Evolutionary conservation across 768 basidiomycete species (phyloP), one percentile per base, ranked within the genome.

Genomic region (Russula sp.): DNA sequence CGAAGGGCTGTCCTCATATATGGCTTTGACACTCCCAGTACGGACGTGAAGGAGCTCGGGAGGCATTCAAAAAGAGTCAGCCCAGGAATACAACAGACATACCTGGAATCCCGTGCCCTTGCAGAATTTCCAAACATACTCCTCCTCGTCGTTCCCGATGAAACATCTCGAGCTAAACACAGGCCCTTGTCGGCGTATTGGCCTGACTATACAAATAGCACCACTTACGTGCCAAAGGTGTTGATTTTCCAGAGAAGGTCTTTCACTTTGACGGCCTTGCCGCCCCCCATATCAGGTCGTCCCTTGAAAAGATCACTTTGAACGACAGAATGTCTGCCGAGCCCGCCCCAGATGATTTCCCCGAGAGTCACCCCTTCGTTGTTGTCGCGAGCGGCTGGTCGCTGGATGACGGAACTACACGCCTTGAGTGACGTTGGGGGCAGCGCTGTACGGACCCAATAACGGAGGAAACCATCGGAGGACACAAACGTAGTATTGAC

Each of bases 401-500:
- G 75, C 54, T 73, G 75, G 55, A 82, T 77, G 56, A 66, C 60
- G 20, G 81, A 75, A n/a, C 78, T 67, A 41, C 69, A 65, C 11
- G 73, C 64, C 20, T 74, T 70, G 14, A 73, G 66, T 36, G 70
- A 69, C 35, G 69, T 63, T 51, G 75, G 72, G 59, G 70, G 66
- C 46, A 63, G 65, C 14, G 65, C 35, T 14, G 83, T 83, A 29
- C 69, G 71, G 62, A 83, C 73, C 59, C 75, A 74, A 67, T 82
- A 84, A 64, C 81, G 79, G 20, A 77, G 74, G 42, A 77, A 75
- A 32, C 82, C 81, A 65, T 79, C 79, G 22, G 77, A 69, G 14
- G 81, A 81, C 32, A 83, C 74, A 49, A 84, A 72, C 14, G 76
- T 73, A 8, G 79, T 80, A 58, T 76, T 74, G 64, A 78, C 74